Evolutionary conservation across 495 filamentous ascomycete genomes (phyloP).

Genomic region (Hypoxylon fragiforme): DNA sequence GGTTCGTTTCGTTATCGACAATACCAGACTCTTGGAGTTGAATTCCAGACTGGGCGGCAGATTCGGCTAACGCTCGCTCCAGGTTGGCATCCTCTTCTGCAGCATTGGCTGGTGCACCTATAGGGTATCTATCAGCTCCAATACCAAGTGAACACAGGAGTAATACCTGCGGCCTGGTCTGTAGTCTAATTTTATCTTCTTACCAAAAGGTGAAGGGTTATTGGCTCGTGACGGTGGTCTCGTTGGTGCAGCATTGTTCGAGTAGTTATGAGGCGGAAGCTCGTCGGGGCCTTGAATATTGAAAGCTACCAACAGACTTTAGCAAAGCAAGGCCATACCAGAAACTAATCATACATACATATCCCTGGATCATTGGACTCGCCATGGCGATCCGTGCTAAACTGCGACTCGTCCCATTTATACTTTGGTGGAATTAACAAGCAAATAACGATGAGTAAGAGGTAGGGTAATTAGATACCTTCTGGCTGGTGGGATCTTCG

Average conservation of each 20-base stretch:
- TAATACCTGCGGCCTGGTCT: slow-evolving; percentile 37
- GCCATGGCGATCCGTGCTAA: slow-evolving; percentile 51
- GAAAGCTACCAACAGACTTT: slow-evolving; percentile 49
- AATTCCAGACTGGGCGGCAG: slow-evolving; percentile 40
- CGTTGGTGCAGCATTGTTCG: slow-evolving; percentile 57
- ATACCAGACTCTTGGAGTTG: slow-evolving; percentile 53
- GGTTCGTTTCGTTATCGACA: slow-evolving; percentile 34
- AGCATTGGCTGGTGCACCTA: slow-evolving; percentile 48
- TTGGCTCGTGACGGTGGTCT: slow-evolving; percentile 71
- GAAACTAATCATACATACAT: slow-evolving; percentile 33
- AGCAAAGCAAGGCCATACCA: slow-evolving; percentile 17
- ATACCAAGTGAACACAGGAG: slow-evolving; percentile 18
- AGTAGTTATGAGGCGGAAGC: slow-evolving; percentile 40
- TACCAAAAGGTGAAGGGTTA: slow-evolving; percentile 50
- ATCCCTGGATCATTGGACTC: slow-evolving; percentile 34
- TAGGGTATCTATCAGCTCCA: slow-evolving; percentile 23
- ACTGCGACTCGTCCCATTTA: slow-evolving; percentile 53
- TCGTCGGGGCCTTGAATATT: slow-evolving; percentile 59
- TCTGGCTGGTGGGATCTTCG: slow-evolving; percentile 40
- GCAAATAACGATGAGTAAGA: background rate
- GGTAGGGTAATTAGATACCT: slow-evolving; percentile 35
- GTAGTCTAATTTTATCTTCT: slow-evolving; percentile 43
- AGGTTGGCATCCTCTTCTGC: slow-evolving; percentile 61
- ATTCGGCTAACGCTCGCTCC: slow-evolving; percentile 47
- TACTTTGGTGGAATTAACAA: slow-evolving; percentile 36